Base-by-base conservation (phyloP, 441 rosid genomes). In the Populus hybrid region DNA sequence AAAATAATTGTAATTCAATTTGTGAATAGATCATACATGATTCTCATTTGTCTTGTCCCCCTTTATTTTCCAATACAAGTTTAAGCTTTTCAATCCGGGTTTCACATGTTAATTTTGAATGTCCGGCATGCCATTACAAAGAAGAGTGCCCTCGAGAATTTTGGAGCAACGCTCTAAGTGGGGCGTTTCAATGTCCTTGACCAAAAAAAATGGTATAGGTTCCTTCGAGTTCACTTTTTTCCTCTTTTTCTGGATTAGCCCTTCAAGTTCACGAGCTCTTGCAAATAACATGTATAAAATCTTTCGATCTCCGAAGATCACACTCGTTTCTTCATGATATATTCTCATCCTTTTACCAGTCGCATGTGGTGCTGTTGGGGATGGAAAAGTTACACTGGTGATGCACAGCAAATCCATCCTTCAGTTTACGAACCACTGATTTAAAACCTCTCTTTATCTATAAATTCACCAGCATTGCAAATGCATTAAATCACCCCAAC, bases 1-100 rank as follows among this genome's bases (percentile, higher is more conserved):
- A 71, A 83, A 83, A 70, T 57, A 74, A 63, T 24, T 69, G 69
- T 28, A 63, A 70, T 59, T 70, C 72, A 53, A 63, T 67, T 34
- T 78, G 79, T 73, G 78, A 77, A 83, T 75, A 72, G 53, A 36
- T 70, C 34, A 57, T 36, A 35, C 23, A 69, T 8, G 21, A 16
- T 34, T 6, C 50, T 8, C 10, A 3, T 20, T 8, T 26, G 35
- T 28, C 12, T 68, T 2, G 42, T 1, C 14, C 11, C 18, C 6
- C 4, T 16, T 35, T 9, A 12, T 10, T 42, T 46, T 21, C 3
- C 57, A 50, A 5, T 12, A 65, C 36, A 61, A 75, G 35, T 38
- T 28, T 61, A 50, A 63, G 5, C 24, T 59, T 12, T 50, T 76
- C 50, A 67, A 10, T 7, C n/a, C n/a, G 40, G 10, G 21, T 53